Conservation (phyloP, 352 stramenopile species). For the Halophytophthora batemanensis region DNA sequence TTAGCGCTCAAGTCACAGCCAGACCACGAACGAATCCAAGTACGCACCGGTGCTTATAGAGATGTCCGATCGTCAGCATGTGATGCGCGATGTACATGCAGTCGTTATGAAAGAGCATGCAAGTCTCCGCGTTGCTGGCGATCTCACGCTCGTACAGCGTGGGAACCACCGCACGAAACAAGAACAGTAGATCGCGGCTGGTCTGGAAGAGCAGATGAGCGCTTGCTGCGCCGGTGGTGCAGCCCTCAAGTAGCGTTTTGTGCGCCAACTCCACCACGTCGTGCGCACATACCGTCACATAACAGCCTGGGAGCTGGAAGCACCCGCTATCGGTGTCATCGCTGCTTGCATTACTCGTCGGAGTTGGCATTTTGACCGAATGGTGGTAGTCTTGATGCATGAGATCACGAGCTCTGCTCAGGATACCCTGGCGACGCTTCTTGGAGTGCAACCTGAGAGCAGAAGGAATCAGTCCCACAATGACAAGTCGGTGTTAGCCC, state of each 20-base stretch:
- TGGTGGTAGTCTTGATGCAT: conserved; percentile 63
- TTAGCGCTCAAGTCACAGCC: not conserved
- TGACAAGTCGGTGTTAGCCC: not conserved
- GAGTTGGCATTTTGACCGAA: conserved; percentile 39
- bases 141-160: conserved; percentile 71
- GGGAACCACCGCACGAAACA: conserved; percentile 66
- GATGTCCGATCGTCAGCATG: conserved; percentile 69
- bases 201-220: conserved; percentile 76
- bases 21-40: not conserved
- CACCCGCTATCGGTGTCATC: conserved; percentile 48
- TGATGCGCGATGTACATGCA: conserved; percentile 80
- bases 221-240: conserved; percentile 33
- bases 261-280: conserved; percentile 65
- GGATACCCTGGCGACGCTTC: conserved; percentile 59
- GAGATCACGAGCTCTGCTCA: conserved; percentile 45
- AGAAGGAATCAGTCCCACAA: not conserved
- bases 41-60: conserved; percentile 68
- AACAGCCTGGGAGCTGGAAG: conserved; percentile 68
- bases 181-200: conserved; percentile 66
- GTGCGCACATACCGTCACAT: conserved; percentile 48
- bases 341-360: not conserved
- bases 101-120: conserved; percentile 86
- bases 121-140: conserved; percentile 50
- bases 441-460: conserved; percentile 57
- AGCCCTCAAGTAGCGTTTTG: conserved; percentile 62